phyloP scores from a whole-genome alignment of 345 rosid species.

The Arabidopsis arenosa region DNA sequence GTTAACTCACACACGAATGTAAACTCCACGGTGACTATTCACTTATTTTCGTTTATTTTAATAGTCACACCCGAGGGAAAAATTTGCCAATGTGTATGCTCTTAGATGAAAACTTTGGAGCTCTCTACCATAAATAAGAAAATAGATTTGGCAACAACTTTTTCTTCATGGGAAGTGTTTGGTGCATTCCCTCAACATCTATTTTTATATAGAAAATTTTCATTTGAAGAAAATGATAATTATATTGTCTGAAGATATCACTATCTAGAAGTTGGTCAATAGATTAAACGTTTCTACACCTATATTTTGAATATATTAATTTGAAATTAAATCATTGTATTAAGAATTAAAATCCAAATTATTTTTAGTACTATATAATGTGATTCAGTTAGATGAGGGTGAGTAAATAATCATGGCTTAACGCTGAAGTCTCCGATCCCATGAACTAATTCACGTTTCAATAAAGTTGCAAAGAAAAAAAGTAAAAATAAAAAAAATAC shows the following conservation, averaged over 20 bases:
- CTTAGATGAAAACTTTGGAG: constrained; percentile 23
- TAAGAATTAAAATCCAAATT: background rate
- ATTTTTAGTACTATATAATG: background rate
- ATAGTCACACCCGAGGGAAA: too few species aligned
- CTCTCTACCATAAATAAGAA: constrained; percentile 38
- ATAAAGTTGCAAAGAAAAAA: constrained; percentile 36
- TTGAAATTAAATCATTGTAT: background rate
- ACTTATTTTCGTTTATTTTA: too few species aligned
- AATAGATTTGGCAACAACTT: constrained; percentile 40
- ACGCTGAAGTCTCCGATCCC: constrained; percentile 31
- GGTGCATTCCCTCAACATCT: constrained; percentile 32
- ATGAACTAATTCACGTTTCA: constrained; percentile 34
- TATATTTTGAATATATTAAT: constrained; percentile 1
- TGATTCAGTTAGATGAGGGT: constrained; percentile 10
- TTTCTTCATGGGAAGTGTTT: constrained; percentile 36
- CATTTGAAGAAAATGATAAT: background rate
- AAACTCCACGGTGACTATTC: too few species aligned
- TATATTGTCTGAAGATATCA: background rate
- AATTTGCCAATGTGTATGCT: too few species aligned
- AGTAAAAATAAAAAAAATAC: background rate
- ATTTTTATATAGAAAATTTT: background rate
- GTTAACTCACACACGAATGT: too few species aligned
- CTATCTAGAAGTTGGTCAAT: constrained; percentile 18
- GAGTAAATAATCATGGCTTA: constrained; percentile 35
- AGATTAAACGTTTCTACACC: constrained; percentile 2